A percentile compares a stretch with the other conserved stretches of the same genome.
Conservation (phyloP, 2,329 filamentous ascomycete species). For the Ophiosphaerella herpotricha region DNA sequence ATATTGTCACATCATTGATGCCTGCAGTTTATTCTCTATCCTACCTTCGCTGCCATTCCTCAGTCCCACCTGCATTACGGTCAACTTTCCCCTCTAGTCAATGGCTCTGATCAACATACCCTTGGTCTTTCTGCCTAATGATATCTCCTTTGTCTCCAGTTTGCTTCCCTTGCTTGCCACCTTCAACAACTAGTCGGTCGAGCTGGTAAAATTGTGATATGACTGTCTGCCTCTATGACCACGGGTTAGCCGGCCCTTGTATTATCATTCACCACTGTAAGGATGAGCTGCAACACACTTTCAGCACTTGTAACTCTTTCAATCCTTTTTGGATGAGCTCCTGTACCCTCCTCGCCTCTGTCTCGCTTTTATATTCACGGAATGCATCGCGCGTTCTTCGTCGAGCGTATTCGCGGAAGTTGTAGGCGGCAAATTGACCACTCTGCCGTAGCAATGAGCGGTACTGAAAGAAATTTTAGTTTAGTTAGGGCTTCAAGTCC, state of each 20-base stretch:
- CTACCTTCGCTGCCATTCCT: constrained; percentile 3
- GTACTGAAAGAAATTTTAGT: constrained; percentile 63
- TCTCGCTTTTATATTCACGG: constrained; percentile 73
- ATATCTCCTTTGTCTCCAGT: constrained; percentile 68
- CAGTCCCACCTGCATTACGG: constrained; percentile 25
- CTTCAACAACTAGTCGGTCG: constrained; percentile 89
- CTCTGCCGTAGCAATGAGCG: constrained; percentile 88
- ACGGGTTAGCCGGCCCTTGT: constrained; percentile 50
- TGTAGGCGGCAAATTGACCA: constrained; percentile 88
- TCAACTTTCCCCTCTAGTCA: constrained; percentile 8
- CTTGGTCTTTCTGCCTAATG: constrained; percentile 76
- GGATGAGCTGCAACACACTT: constrained; percentile 63
- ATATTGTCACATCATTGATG: neutral
- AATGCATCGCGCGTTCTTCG: constrained; percentile 91
- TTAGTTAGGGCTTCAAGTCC: neutral
- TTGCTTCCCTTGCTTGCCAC: constrained; percentile 78
- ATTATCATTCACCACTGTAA: constrained; percentile 1
- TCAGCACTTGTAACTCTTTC: constrained; percentile 84
- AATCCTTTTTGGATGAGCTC: constrained; percentile 87
- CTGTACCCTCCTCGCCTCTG: constrained; percentile 78
- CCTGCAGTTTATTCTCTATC: neutral
- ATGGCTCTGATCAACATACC: constrained; percentile 61
- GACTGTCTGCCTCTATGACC: constrained; percentile 82
- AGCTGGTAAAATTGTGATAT: constrained; percentile 95
- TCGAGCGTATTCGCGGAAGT: constrained; percentile 96